Evolutionary conservation across 2,329 filamentous ascomycete species (phyloP).

Genomic region (Fusarium udum): DNA sequence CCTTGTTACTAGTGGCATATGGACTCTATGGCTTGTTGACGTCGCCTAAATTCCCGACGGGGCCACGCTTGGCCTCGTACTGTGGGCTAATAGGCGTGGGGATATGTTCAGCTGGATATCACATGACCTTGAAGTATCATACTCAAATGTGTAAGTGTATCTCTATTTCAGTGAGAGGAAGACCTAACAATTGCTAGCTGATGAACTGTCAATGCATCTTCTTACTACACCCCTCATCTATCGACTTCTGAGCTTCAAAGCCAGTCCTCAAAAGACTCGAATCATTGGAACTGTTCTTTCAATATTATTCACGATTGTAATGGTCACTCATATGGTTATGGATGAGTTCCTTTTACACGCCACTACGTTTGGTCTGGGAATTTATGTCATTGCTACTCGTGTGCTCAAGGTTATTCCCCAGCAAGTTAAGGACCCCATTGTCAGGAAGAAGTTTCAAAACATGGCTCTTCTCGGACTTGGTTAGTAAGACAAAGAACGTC

Average conservation of each 20-base stretch:
- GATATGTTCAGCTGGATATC: conserved; percentile 46
- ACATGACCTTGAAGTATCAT: conserved; percentile 50
- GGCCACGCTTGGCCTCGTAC: conserved; percentile 49
- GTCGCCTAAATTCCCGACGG: conserved; percentile 18
- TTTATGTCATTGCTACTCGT: conserved; percentile 48
- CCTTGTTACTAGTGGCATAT: conserved; percentile 46
- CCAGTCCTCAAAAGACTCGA: conserved; percentile 39
- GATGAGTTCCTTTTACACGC: conserved; percentile 55
- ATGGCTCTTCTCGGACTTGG: conserved; percentile 34
- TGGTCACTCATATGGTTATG: conserved; percentile 55
- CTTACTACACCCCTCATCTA: conserved; percentile 53
- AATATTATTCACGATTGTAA: conserved; percentile 46
- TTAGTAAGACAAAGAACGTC: background rate
- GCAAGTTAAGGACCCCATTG: conserved; percentile 43
- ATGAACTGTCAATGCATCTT: conserved; percentile 55
- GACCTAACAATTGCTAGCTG: conserved; percentile 41
- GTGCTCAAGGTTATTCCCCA: conserved; percentile 46
- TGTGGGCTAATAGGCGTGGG: conserved; percentile 51
- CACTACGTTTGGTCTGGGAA: conserved; percentile 46
- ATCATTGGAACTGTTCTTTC: conserved; percentile 35
- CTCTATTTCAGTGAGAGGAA: rapidly evolving
- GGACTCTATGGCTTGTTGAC: conserved; percentile 51
- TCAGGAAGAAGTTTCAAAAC: conserved; percentile 32
- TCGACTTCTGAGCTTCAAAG: conserved; percentile 51
- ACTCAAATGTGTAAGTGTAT: conserved; percentile 47